Base-by-base conservation (phyloP, 139 green algal genomes). In the Chlamydomonas incerta region DNA sequence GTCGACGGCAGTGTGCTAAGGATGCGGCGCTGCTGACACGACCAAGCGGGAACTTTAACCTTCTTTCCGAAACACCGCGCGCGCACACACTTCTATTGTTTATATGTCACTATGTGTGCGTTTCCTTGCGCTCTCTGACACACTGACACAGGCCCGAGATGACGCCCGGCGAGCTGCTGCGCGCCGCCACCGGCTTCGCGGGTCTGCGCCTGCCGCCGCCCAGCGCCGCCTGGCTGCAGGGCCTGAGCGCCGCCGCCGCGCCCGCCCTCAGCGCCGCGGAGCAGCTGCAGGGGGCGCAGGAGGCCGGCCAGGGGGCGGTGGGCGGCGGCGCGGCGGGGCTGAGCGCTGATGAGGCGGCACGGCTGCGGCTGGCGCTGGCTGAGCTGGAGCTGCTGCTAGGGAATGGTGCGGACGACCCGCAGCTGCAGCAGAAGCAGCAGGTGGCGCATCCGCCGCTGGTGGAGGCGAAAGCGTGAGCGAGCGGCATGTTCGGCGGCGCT, bases 121-220 rank as follows among this genome's bases (percentile, higher is more conserved):
- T n/a, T n/a, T n/a, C n/a, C n/a, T n/a, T n/a, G n/a, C n/a, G n/a
- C n/a, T n/a, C n/a, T n/a, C n/a, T n/a, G n/a, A 24, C 57, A 26
- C 57, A 26, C 57, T 26, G 57, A 24, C 20, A 26, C 21, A 24
- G 57, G 57, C 10, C 57, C 15, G 57, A 50, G 41, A 50, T 50
- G 57, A 24, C 21, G 57, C 21, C 21, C 10, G 20, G 8, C 57
- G 57, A 24, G 57, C 23, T 63, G 57, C 47, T 77, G 71, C 71
- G 71, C 18, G 41, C 47, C 71, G 71, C 71, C 23, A 35, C 41
- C 15, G 71, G 71, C 24, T 77, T 77, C 37, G 71, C 71, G 9
- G 72, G 46, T 14, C 34, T 80, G 72, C 72, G 72, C 31, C 50
- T 80, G 11, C 47, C 72, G 50, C 72, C 72, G 47, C 72, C 72